Conservation (phyloP, 176 grass and related monocot genomes). For the Themeda triandra region DNA sequence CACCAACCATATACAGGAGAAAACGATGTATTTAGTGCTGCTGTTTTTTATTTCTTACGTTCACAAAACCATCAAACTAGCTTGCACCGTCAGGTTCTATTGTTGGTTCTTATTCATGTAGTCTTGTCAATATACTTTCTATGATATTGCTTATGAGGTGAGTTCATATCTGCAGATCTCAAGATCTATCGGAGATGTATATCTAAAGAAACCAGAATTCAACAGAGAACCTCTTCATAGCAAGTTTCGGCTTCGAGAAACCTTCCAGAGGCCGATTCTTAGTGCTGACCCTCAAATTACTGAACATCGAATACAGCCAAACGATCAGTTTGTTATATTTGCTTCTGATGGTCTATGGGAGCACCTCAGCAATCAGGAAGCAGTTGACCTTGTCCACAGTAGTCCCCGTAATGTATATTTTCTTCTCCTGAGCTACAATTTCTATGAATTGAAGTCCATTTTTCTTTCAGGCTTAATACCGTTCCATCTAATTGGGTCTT, state of each 20-base stretch:
- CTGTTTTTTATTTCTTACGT: neutral
- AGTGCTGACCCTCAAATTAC: conserved; percentile 73
- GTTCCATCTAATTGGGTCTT: neutral
- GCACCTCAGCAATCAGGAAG: conserved; percentile 88
- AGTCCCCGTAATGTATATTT: conserved; percentile 62
- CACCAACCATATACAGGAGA: neutral
- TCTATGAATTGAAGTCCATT: neutral
- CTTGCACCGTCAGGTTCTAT: neutral
- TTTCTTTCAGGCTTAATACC: neutral
- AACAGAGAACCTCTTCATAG: conserved; percentile 73
- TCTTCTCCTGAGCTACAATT: conserved; percentile 24
- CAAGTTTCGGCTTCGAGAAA: conserved; percentile 69
- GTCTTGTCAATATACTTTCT: neutral
- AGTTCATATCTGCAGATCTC: conserved; percentile 59
- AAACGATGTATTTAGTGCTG: neutral
- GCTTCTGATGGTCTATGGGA: conserved; percentile 93
- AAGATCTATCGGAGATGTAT: conserved; percentile 85
- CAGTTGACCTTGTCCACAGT: conserved; percentile 76
- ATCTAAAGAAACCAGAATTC: conserved; percentile 78
- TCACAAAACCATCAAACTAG: neutral
- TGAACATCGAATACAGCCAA: conserved; percentile 56
- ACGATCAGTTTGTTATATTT: conserved; percentile 91
- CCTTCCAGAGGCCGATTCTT: conserved; percentile 77
- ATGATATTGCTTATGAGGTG: conserved; percentile 10
- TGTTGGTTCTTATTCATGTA: neutral